Evolutionary conservation across 345 rosid species (phyloP), one percentile per base, ranked within the genome.

Genomic region (Aquilaria malaccensis): DNA sequence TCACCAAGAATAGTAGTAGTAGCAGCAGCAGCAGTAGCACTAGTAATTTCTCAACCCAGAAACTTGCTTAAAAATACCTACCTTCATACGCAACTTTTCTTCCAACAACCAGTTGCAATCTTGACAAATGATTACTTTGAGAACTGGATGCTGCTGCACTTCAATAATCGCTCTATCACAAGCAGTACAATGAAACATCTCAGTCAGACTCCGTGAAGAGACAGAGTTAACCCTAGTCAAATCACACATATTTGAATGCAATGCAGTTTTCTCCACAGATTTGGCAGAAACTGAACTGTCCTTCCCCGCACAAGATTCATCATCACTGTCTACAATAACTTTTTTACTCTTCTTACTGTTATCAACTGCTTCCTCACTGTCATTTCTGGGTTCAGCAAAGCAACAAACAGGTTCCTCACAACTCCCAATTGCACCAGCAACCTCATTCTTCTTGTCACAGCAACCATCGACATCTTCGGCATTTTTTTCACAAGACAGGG

Each of bases 81-180:
- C 99, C 99, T 85, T 83, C 55, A 72, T 55, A 63, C 59, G 64
- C 73, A 78, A 72, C 79, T 83, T 94, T 43, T 77, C 80, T 74
- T 84, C 91, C 69, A 90, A 63, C 54, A 75, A 74, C 61, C 65
- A 61, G 81, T 88, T 90, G 86, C 99, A 94, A 67, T 80, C 89
- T 66, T 67, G 73, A 88, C 99, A 94, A 67, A 94, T 51, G 65
- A 94, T 88, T 58, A 94, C 99, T 70, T 83, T 79, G 68, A 94
- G 65, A 60, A 86, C 78, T 13, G 97, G 99, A 76, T 94, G 99
- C 29, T 82, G 58, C 60, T 83, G 86, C 73, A 80, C 96, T 80
- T 83, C 84, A 64, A 63, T 68, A 67, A 83, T 75, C 66, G 82
- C 59, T 63, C 82, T 81, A 65, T 79, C 54, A 71, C 99, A 94